These are phyloP conservation scores for Botryotinia narcissicola DNA, from an alignment of 2,329 filamentous ascomycete genomes.

Conservation along the genomic window DNA sequence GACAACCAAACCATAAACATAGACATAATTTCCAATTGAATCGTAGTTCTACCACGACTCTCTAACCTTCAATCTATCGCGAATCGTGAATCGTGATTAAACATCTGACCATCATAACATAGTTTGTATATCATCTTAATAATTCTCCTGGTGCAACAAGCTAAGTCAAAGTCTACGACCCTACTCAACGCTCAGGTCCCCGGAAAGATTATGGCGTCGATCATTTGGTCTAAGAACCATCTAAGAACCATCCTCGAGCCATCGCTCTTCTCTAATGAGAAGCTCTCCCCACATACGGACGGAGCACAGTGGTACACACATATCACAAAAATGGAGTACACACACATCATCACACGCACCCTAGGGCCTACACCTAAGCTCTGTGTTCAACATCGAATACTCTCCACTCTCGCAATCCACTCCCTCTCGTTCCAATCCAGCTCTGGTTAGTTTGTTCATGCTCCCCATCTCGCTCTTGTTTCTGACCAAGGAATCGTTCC, in stretches of 20 bases:
- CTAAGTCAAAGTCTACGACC: neutral
- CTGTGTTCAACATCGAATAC: neutral
- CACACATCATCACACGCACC: constrained; percentile 10
- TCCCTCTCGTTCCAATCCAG: neutral
- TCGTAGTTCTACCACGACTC: neutral
- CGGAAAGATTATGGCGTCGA: constrained; percentile 1
- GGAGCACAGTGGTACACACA: neutral
- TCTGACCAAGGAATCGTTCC: neutral
- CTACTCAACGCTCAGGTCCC: constrained; percentile 8
- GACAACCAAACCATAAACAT: neutral
- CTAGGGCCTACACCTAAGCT: neutral
- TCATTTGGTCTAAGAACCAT: neutral
- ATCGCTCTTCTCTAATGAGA: neutral
- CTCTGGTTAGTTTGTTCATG: constrained; percentile 5
- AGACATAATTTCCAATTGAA: neutral
- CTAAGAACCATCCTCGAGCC: neutral
- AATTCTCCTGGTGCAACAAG: neutral
- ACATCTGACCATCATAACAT: neutral
- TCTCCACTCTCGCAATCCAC: constrained; percentile 1
- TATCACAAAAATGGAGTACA: constrained; percentile 2
- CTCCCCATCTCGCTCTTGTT: constrained; percentile 10
- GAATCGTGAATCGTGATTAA: neutral
- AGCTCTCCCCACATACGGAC: constrained; percentile 3
- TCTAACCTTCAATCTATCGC: neutral
- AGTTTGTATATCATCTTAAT: neutral